These are phyloP conservation scores for Chrysoporthe puriensis DNA, from an alignment of 2,329 filamentous ascomycete species.

Conservation along the genomic window DNA sequence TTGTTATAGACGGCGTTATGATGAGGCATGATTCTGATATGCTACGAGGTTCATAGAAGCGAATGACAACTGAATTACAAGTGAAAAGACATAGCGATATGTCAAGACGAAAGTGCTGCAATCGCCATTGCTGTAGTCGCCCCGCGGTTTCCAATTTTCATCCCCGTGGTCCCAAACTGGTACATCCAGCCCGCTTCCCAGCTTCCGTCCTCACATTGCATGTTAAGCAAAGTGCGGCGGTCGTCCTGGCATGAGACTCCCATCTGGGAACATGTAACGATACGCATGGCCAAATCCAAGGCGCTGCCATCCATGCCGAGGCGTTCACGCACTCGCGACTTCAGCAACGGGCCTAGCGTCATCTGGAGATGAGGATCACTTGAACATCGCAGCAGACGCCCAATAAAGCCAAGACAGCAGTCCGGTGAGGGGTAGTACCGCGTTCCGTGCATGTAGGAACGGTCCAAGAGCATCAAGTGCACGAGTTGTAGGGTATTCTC, in stretches of 20 bases:
- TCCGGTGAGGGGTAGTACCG: constrained; percentile 39
- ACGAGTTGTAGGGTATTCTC: constrained; percentile 35
- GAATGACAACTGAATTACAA: not conserved
- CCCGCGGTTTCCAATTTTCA: constrained; percentile 30
- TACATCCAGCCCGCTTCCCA: constrained; percentile 37
- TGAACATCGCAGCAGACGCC: constrained; percentile 31
- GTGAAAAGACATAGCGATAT: not conserved
- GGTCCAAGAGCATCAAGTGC: constrained; percentile 30
- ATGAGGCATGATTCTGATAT: not conserved
- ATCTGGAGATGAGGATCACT: constrained; percentile 31
- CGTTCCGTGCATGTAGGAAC: constrained; percentile 39
- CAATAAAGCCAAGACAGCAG: constrained; percentile 39
- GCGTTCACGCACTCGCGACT: constrained; percentile 33
- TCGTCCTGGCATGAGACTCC: constrained; percentile 30
- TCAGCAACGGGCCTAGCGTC: constrained; percentile 32
- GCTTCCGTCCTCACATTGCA: constrained; percentile 40
- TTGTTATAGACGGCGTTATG: not conserved
- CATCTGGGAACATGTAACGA: constrained; percentile 36
- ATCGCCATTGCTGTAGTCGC: constrained; percentile 30
- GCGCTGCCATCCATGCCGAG: constrained; percentile 34
- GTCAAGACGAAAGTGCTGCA: constrained; percentile 26
- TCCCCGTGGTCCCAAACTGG: constrained; percentile 28
- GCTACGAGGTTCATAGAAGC: not conserved
- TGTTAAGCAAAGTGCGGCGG: constrained; percentile 29
- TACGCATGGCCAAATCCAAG: constrained; percentile 36